These are phyloP conservation scores for Mastigamoeba balamuthi DNA, from an alignment of 78 protist species.

Conservation along the genomic window DNA sequence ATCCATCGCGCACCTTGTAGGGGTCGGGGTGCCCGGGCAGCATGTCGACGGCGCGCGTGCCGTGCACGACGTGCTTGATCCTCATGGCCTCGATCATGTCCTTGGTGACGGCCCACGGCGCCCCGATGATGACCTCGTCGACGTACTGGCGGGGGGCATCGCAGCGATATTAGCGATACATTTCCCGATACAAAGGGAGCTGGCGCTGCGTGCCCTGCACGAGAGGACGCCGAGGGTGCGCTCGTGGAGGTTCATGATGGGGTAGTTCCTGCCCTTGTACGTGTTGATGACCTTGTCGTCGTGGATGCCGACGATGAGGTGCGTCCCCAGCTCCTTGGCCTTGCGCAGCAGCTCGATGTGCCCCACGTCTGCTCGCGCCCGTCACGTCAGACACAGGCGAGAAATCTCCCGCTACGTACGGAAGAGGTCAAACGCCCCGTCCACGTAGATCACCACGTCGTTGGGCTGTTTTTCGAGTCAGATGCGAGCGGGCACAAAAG, in stretches of 20 bases:
- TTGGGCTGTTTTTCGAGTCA: slow-evolving; percentile 10
- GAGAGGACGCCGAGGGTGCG: slow-evolving; percentile 78
- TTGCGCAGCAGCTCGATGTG: slow-evolving; percentile 61
- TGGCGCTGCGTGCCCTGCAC: slow-evolving; percentile 31
- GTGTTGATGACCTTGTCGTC: slow-evolving; percentile 20
- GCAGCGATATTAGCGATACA: not conserved
- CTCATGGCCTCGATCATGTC: slow-evolving; percentile 57
- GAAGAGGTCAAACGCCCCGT: slow-evolving; percentile 90
- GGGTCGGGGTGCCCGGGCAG: too few species aligned
- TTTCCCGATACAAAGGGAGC: not conserved
- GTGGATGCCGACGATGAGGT: slow-evolving; percentile 85
- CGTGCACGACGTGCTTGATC: slow-evolving; percentile 63
- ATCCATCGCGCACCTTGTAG: not conserved
- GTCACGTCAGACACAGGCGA: too few species aligned
- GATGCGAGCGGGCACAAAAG: too few species aligned
- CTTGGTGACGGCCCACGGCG: slow-evolving; percentile 59
- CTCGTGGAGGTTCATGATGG: slow-evolving; percentile 89
- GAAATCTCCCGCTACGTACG: too few species aligned
- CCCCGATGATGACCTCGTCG: slow-evolving; percentile 86
- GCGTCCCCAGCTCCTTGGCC: slow-evolving; percentile 78
- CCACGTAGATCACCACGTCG: slow-evolving; percentile 83
- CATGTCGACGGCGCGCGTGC: too few species aligned
- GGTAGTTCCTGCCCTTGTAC: slow-evolving; percentile 66
- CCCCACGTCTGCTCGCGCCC: slow-evolving; percentile 52
- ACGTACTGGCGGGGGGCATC: slow-evolving; percentile 12